Base-by-base conservation (phyloP, 495 filamentous ascomycete genomes). In the Tuber brumale region DNA sequence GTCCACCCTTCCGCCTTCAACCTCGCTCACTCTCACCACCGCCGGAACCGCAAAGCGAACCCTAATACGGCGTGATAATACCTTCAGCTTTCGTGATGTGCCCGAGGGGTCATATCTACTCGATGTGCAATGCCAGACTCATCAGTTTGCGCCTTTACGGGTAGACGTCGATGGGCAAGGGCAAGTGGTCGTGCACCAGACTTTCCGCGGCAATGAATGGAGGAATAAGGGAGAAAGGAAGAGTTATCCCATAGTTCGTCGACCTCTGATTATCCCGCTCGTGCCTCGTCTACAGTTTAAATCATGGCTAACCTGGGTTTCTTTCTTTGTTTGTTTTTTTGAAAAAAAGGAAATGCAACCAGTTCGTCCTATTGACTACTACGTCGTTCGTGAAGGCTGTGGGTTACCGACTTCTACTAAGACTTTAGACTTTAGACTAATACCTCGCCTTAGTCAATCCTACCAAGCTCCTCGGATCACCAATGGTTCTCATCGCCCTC, bases 401-500 rank as follows among this genome's bases (percentile, higher is more conserved):
- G 44, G 45, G 72, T 46, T 66, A 37, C 5, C 57, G 23, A n/a
- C 61, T 61, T 18, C 19, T n/a, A 43, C 57, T 16, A 35, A 41
- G 57, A 27, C 27, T 66, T 66, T 35, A 31, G 6, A 66, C 57
- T 66, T 66, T 66, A 61, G 61, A 70, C 39, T 79, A 79, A 79
- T 23, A 43, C n/a, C 9, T 37, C 35, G 37, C 43, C 27, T 27
- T 70, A 79, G 78, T 83, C 75, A 80, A 74, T 31, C 88, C 90
- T 10, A 77, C 97, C 74, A 87, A 88, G 77, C 89, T 98, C 66
- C 87, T 98, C 80, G 92, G 93, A 85, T 97, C 92, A 81, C 95
- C 95, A 5, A 98, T 98, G 92, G 97, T 99, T 74, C 85, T 99
- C 69, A 89, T 99, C 85, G 92, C 91, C 19, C 83, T 97, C 35